Evolutionary conservation across 1,284 basidiomycete genomes (phyloP).

Genomic region (Cryptococcus sp.): DNA sequence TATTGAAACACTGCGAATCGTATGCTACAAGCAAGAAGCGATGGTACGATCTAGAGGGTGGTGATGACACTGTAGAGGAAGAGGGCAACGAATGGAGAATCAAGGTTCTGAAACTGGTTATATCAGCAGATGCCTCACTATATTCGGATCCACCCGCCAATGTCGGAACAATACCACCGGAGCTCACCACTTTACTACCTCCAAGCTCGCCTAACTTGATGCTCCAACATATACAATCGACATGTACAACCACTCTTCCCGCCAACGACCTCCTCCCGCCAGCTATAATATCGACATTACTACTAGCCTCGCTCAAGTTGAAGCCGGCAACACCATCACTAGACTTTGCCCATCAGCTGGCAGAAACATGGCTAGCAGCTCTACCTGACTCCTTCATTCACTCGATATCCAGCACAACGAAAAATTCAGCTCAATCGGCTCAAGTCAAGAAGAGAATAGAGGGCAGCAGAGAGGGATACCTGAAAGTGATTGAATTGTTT

Average conservation of each 20-base stretch:
- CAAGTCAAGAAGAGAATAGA: conserved; percentile 25
- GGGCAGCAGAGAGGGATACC: conserved; percentile 37
- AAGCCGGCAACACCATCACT: conserved; percentile 23
- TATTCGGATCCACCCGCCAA: conserved; percentile 35
- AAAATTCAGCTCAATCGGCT: not conserved
- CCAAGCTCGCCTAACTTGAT: conserved; percentile 24
- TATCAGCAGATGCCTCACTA: conserved; percentile 31
- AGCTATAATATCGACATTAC: conserved; percentile 33
- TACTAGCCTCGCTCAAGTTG: conserved; percentile 36
- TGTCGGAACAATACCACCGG: conserved; percentile 5
- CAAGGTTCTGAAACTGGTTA: conserved; percentile 40
- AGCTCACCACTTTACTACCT: conserved; percentile 20
- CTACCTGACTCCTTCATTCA: conserved; percentile 32
- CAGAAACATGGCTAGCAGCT: conserved; percentile 34
- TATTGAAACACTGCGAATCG: conserved; percentile 17
- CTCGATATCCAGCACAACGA: conserved; percentile 15
- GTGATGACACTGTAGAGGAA: not conserved
- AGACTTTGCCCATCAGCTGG: conserved; percentile 27
- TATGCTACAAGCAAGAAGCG: not conserved
- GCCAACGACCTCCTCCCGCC: conserved; percentile 26
- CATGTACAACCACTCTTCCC: conserved; percentile 18
- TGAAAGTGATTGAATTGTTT: conserved; percentile 44
- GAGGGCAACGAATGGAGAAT: conserved; percentile 27
- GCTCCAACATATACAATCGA: conserved; percentile 20
- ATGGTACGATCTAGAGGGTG: conserved; percentile 14